phyloP scores from a whole-genome alignment of 164 flowering plant genomes.

The Platanus orientalis region DNA sequence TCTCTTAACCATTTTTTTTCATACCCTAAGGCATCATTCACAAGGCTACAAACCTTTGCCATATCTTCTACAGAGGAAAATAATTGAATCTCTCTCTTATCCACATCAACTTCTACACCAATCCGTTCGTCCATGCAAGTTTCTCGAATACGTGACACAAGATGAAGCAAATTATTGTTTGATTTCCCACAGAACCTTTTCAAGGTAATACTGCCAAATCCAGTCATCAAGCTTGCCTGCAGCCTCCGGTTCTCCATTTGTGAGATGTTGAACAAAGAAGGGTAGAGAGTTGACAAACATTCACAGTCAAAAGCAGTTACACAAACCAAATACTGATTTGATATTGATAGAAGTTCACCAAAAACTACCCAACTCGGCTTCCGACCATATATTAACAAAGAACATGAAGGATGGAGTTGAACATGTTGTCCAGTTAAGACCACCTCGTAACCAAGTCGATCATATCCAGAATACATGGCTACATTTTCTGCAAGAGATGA shows the following conservation, averaged over 20 bases:
- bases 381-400: slow-evolving; percentile 59
- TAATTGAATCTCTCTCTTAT: slow-evolving; percentile 46
- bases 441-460: slow-evolving; percentile 86
- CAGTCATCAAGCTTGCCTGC: slow-evolving; percentile 40
- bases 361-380: slow-evolving; percentile 91
- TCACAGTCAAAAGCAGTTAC: slow-evolving; percentile 76
- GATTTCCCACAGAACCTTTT: slow-evolving; percentile 81
- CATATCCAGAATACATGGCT: slow-evolving; percentile 83
- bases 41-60: slow-evolving; percentile 38
- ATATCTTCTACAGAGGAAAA: slow-evolving; percentile 49
- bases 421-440: slow-evolving; percentile 68
- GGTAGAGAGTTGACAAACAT: slow-evolving; percentile 40
- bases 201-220: slow-evolving; percentile 50
- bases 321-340: slow-evolving; percentile 72
- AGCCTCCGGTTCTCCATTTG: slow-evolving; percentile 47
- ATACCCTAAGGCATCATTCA: slow-evolving; percentile 45
- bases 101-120: slow-evolving; percentile 54
- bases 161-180: slow-evolving; percentile 37
- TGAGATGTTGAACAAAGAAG: slow-evolving; percentile 53
- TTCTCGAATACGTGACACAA: slow-evolving; percentile 43
- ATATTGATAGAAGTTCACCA: slow-evolving; percentile 60
- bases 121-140: slow-evolving; percentile 53
- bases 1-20: slow-evolving; percentile 56
- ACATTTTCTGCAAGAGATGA: slow-evolving; percentile 77
- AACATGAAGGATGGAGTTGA: slow-evolving; percentile 88